phyloP scores from a whole-genome alignment of 495 filamentous ascomycete species.

The Pseudotulostoma volvatum region DNA sequence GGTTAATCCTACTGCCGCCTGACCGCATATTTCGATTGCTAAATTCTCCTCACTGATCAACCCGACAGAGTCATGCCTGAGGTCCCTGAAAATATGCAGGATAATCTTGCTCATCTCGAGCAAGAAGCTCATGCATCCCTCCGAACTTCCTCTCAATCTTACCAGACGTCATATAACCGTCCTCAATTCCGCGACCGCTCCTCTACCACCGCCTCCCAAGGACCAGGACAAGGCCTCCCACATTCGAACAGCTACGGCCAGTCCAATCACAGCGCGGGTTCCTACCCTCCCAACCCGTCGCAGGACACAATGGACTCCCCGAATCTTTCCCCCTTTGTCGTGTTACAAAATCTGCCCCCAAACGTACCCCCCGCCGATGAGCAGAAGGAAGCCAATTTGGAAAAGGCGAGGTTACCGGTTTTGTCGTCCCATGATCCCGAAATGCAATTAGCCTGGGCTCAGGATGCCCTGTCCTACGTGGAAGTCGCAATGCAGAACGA shows the following conservation, averaged over 20 bases:
- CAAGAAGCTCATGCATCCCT: conserved; percentile 44
- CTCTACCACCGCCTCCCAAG: conserved; percentile 21
- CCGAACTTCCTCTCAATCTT: conserved; percentile 17
- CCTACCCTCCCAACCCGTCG: conserved; percentile 28
- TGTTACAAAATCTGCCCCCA: conserved; percentile 58
- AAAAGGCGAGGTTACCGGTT: conserved; percentile 64
- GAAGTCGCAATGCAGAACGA: conserved; percentile 63
- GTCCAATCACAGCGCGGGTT: conserved; percentile 15
- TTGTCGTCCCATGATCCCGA: conserved; percentile 89
- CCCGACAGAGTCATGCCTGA: conserved; percentile 51
- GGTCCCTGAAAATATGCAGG: conserved; percentile 75
- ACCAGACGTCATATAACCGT: conserved; percentile 22
- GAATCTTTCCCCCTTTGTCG: conserved; percentile 83
- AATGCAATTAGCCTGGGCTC: conserved; percentile 92
- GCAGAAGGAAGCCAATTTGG: conserved; percentile 75
- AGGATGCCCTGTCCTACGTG: conserved; percentile 78
- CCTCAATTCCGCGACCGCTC: conserved; percentile 27
- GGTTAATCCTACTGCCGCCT: conserved; percentile 33
- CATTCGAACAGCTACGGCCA: not conserved
- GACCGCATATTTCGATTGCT: not conserved
- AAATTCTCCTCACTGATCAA: conserved; percentile 7
- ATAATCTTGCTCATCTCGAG: conserved; percentile 79
- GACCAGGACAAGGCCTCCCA: conserved; percentile 11
- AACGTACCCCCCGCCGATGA: conserved; percentile 93
- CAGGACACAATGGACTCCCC: conserved; percentile 44